Evolutionary conservation across 768 basidiomycete species (phyloP), one percentile per base, ranked within the genome.

Genomic region (Daedaleopsis nitida): DNA sequence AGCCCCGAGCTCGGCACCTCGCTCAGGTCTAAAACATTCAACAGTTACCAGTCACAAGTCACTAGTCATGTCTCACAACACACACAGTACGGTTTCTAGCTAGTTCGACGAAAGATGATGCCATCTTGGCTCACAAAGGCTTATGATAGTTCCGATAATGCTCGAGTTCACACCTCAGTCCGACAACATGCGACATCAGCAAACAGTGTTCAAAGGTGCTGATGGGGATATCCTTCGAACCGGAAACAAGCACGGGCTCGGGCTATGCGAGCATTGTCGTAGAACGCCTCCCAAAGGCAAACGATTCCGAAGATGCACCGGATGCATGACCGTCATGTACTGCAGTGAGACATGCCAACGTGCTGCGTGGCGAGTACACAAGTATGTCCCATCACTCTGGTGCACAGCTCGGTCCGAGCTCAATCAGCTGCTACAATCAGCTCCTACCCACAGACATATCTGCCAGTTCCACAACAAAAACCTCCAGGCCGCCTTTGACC

Each of bases 171-270:
- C 3, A 32, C 27, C 27, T 32, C 27, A 32, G 27, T 7, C 27
- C 27, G 27, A 32, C 27, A 32, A 3, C 27, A 32, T 32, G 27
- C 27, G 27, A 32, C 27, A 32, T 3, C 27, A 32, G 27, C 27
- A 32, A 32, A 32, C 27, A 32, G 27, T 32, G 27, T 7, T 3
- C 3, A 32, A 32, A 32, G 27, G 27, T n/a, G n/a, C n/a, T n/a
- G n/a, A n/a, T n/a, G n/a, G n/a, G n/a, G n/a, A n/a, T n/a, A 55
- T n/a, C n/a, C n/a, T n/a, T n/a, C n/a, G n/a, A n/a, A n/a, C n/a
- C n/a, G n/a, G n/a, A n/a, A n/a, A n/a, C 54, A 55, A 55, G 43
- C 17, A 45, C 43, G 55, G 42, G 24, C 24, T n/a, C 9, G n/a
- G n/a, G n/a, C n/a, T n/a, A n/a, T 55, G 55, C 55, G 38, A 42